Percentiles rank a stretch among this genome's conserved stretches.
Evolutionary conservation across 305 asterid genomes (phyloP).

Genomic region (Plantago lanceolata): DNA sequence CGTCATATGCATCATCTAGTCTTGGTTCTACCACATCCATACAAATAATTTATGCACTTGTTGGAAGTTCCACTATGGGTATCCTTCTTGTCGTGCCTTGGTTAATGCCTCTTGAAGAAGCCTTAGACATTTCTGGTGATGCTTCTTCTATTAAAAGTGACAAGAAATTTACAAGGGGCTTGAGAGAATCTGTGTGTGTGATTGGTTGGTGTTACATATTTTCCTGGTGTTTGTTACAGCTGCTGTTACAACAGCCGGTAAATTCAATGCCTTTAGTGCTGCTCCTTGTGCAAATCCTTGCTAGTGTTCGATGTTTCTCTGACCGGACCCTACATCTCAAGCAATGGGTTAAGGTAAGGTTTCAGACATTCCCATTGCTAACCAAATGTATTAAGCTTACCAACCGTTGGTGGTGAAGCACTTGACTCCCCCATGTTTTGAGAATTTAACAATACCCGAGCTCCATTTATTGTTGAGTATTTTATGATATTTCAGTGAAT

Average conservation of each 20-base stretch:
- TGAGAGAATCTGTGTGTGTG: slow-evolving; percentile 43
- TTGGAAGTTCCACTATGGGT: slow-evolving; percentile 47
- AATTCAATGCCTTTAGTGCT: slow-evolving; percentile 60
- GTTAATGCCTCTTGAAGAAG: slow-evolving; percentile 44
- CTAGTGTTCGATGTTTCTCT: slow-evolving; percentile 41
- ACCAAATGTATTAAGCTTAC: neutral
- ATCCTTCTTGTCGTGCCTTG: slow-evolving; percentile 53
- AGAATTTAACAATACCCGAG: too few species aligned
- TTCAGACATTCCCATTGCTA: slow-evolving; percentile 8
- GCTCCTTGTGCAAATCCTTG: slow-evolving; percentile 58
- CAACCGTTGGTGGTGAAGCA: neutral
- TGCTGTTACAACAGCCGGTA: slow-evolving; percentile 76
- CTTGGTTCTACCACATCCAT: slow-evolving; percentile 44
- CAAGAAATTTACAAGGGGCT: slow-evolving; percentile 30
- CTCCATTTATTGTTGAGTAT: neutral
- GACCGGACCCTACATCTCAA: slow-evolving; percentile 34
- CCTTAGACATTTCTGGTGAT: slow-evolving; percentile 27
- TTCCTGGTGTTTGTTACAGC: slow-evolving; percentile 82
- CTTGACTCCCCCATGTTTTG: neutral
- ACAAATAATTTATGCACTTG: slow-evolving; percentile 53
- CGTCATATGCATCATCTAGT: slow-evolving; percentile 33
- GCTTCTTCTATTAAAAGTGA: slow-evolving; percentile 23
- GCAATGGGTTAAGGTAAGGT: slow-evolving; percentile 81
- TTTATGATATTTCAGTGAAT: neutral
- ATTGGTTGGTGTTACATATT: slow-evolving; percentile 57